Evolutionary conservation across 2,329 filamentous ascomycete genomes (phyloP).

Genomic region (Fusarium pininemorale): DNA sequence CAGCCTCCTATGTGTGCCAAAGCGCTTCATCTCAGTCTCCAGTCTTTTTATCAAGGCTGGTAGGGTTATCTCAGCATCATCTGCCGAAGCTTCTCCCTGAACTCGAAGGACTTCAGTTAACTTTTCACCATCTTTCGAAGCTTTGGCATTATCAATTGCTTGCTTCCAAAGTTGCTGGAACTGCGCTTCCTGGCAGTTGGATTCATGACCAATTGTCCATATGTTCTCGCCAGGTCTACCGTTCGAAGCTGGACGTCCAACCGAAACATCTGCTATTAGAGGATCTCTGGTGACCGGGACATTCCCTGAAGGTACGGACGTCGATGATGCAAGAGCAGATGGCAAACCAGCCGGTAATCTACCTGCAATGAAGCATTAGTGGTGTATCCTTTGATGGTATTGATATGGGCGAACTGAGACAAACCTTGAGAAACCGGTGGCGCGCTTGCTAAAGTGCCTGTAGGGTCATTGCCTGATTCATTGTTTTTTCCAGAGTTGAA

Average conservation of each 20-base stretch:
- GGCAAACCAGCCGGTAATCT: neutral
- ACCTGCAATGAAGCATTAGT: neutral
- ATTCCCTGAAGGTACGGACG: neutral
- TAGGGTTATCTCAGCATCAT: rapidly evolving
- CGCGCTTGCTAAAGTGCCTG: rapidly evolving
- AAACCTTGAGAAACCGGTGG: neutral
- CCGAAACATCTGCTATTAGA: rapidly evolving
- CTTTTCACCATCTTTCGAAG: neutral
- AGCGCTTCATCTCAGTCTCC: neutral
- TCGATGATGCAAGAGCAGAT: too few relatives aligned
- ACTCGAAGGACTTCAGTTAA: neutral
- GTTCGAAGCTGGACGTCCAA: too few relatives aligned
- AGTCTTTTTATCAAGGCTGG: neutral
- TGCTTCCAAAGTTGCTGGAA: neutral
- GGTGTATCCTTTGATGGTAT: neutral
- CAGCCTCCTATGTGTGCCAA: neutral
- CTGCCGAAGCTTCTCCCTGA: neutral
- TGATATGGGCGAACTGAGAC: too few relatives aligned
- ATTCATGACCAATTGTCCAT: too few relatives aligned
- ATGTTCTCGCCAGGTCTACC: too few relatives aligned
- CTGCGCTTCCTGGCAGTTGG: rapidly evolving
- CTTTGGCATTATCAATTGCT: neutral
- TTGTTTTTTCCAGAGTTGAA: neutral
- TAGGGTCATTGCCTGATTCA: neutral
- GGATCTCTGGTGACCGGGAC: too few relatives aligned